phyloP scores from a whole-genome alignment of 1,139 yeast genomes.

The Starmera stellimalicola region DNA sequence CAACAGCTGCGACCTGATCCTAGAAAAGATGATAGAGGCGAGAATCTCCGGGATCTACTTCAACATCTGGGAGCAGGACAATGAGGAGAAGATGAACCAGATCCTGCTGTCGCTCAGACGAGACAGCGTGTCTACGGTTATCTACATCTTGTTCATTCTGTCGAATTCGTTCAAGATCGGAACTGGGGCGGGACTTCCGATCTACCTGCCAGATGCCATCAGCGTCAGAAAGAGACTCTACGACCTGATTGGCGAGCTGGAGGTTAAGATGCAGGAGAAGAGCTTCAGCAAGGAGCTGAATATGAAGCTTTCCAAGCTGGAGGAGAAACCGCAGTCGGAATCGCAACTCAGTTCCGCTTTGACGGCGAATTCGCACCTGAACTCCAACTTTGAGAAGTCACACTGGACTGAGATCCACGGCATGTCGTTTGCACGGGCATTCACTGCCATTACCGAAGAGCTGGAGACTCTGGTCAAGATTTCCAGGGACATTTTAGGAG shows the following conservation, averaged over 20 bases:
- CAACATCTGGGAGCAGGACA: constrained; percentile 35
- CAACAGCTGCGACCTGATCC: constrained; percentile 27
- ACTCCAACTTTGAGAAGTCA: constrained; percentile 18
- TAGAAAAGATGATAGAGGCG: constrained; percentile 37
- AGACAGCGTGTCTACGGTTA: constrained; percentile 37
- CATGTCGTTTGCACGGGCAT: constrained; percentile 38
- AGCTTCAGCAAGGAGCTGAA: constrained; percentile 3
- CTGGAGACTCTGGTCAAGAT: constrained; percentile 28
- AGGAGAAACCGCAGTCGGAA: constrained; percentile 1
- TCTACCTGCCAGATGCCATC: constrained; percentile 34
- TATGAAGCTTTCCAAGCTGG: constrained; percentile 7
- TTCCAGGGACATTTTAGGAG: constrained; percentile 35
- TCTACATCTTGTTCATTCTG: constrained; percentile 31
- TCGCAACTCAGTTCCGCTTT: constrained; percentile 10
- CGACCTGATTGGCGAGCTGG: constrained; percentile 28
- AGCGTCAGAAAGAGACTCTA: constrained; percentile 33
- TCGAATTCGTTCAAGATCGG: constrained; percentile 32
- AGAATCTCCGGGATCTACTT: constrained; percentile 38
- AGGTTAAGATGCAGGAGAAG: constrained; percentile 4
- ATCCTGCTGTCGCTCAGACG: constrained; percentile 33
- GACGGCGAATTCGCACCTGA: background rate
- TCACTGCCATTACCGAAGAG: constrained; percentile 35
- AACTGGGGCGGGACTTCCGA: constrained; percentile 27
- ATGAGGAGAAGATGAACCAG: constrained; percentile 25
- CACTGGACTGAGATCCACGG: constrained; percentile 41